phyloP scores from a whole-genome alignment of 257 asterid genomes.

The Capsicum rhomboideum region DNA sequence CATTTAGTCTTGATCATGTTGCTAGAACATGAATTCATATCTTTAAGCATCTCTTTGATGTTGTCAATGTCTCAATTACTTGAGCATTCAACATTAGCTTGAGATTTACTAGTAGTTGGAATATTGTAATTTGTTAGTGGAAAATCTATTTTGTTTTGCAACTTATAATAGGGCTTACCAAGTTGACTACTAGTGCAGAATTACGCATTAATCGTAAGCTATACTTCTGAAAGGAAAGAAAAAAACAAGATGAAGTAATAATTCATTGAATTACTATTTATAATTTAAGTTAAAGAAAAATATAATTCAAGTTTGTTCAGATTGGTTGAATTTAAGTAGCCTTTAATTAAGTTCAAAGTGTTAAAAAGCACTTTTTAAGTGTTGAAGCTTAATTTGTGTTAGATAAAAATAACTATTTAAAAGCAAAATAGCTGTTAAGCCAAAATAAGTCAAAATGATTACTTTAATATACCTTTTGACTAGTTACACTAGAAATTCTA shows the following conservation, averaged over 20 bases:
- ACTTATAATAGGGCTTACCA: too few species aligned
- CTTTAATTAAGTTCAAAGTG: too few species aligned
- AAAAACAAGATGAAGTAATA: neutral
- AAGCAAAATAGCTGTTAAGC: too few species aligned
- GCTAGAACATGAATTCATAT: neutral
- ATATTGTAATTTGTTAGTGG: neutral
- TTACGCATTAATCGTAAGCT: neutral
- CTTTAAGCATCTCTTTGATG: neutral
- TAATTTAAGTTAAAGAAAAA: neutral
- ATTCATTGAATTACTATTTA: neutral
- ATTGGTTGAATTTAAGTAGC: too few species aligned
- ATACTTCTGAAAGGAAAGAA: slow-evolving; percentile 3
- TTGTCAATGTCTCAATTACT: neutral
- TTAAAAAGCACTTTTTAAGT: too few species aligned
- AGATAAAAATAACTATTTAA: too few species aligned
- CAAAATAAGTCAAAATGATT: too few species aligned
- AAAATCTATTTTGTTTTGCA: neutral
- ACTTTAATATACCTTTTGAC: too few species aligned
- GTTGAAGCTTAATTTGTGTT: too few species aligned
- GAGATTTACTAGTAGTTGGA: neutral
- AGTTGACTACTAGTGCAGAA: neutral
- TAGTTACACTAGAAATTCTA: too few species aligned
- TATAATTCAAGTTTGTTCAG: neutral
- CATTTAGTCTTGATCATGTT: neutral
- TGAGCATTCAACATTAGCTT: neutral